These are phyloP conservation scores for Lodderomyces margitis DNA, from an alignment of 1,139 yeast species.

Conservation along the genomic window DNA sequence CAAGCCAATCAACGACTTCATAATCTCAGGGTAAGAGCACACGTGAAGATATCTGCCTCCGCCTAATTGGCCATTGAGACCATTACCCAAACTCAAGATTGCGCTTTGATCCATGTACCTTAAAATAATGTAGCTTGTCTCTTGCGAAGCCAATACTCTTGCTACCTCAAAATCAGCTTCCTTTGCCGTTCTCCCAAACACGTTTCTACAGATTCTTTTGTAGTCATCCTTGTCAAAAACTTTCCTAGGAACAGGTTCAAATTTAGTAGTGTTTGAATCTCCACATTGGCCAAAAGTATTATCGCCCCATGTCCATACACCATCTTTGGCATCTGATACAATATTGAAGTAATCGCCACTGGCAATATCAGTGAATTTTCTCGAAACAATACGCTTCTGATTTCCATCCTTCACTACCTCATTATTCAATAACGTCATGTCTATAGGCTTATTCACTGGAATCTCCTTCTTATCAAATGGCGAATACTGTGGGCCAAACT, in stretches of 20 bases:
- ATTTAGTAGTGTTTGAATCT: slow-evolving; percentile 57
- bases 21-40: slow-evolving; percentile 60
- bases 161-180: slow-evolving; percentile 39
- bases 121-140: slow-evolving; percentile 58
- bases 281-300: slow-evolving; percentile 84
- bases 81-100: slow-evolving; percentile 74
- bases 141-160: slow-evolving; percentile 65
- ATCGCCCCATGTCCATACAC: slow-evolving; percentile 80
- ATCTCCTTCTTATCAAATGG: slow-evolving; percentile 45
- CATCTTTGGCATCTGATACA: slow-evolving; percentile 60
- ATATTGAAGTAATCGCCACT: slow-evolving; percentile 74
- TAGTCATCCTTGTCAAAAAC: slow-evolving; percentile 33
- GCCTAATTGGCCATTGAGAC: slow-evolving; percentile 87
- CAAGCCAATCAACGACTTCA: slow-evolving; percentile 51
- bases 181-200: slow-evolving; percentile 32
- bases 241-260: slow-evolving; percentile 65
- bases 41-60: slow-evolving; percentile 73
- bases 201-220: slow-evolving; percentile 19
- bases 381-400: slow-evolving; percentile 30
- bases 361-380: slow-evolving; percentile 59
- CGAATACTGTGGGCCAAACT: slow-evolving; percentile 76
- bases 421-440: slow-evolving; percentile 37
- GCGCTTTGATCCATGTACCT: slow-evolving; percentile 26
- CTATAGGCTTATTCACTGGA: slow-evolving; percentile 30
- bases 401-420: slow-evolving; percentile 26